Conservation (phyloP, 495 filamentous ascomycete species). For the Hypoxylon lenormandii region DNA sequence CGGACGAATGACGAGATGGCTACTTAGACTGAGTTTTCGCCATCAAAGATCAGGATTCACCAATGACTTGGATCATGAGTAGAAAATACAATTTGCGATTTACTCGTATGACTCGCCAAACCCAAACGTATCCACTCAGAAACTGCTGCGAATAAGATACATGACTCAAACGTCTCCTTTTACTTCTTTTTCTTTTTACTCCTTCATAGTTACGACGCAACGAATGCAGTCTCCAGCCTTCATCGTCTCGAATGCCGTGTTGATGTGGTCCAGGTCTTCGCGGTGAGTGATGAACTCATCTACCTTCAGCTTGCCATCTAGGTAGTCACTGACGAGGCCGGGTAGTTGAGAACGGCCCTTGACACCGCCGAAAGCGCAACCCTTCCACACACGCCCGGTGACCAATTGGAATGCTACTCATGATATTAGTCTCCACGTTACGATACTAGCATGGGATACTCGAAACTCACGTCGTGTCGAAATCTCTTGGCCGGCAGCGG, state of each 20-base stretch:
- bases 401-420: slow-evolving; percentile 93
- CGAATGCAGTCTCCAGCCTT: slow-evolving; percentile 95
- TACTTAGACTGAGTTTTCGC: too few species aligned
- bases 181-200: slow-evolving; percentile 33
- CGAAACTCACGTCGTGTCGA: slow-evolving; percentile 84
- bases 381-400: slow-evolving; percentile 96
- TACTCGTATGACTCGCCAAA: slow-evolving; percentile 34
- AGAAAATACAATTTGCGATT: slow-evolving; percentile 29
- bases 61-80: background rate
- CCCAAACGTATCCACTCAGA: slow-evolving; percentile 14
- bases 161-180: slow-evolving; percentile 18
- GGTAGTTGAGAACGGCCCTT: slow-evolving; percentile 95
- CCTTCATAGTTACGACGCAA: slow-evolving; percentile 75
- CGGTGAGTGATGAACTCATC: slow-evolving; percentile 99
- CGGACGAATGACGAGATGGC: too few species aligned
- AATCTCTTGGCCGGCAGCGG: slow-evolving; percentile 97
- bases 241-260: slow-evolving; percentile 91
- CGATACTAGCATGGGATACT: background rate
- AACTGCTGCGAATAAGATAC: slow-evolving; percentile 13
- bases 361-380: slow-evolving; percentile 96
- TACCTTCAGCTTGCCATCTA: slow-evolving; percentile 90
- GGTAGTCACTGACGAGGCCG: slow-evolving; percentile 88
- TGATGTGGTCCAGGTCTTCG: slow-evolving; percentile 81
- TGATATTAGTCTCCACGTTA: slow-evolving; percentile 38
- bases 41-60: too few species aligned